phyloP scores from a whole-genome alignment of 805 yeast species.

The Metschnikowia hibisci region DNA sequence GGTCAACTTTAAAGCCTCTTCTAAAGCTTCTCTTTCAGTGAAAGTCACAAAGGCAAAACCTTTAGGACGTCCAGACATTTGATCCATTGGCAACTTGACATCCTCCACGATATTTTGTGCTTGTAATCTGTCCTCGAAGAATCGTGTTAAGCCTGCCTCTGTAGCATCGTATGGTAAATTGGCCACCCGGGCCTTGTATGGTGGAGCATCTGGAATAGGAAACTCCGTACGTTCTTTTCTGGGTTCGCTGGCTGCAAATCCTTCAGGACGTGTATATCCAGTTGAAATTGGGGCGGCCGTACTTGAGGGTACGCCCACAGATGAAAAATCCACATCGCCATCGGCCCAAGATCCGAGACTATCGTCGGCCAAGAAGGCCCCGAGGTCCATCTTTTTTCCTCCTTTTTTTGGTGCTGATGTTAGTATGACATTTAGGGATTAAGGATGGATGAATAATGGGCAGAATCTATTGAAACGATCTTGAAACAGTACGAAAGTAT shows the following conservation, averaged over 20 bases:
- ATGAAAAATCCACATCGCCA: conserved; percentile 67
- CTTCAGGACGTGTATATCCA: conserved; percentile 9
- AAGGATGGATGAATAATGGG: too few species aligned
- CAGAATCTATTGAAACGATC: too few species aligned
- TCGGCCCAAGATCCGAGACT: conserved; percentile 82
- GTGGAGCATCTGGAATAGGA: conserved; percentile 89
- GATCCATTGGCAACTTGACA: conserved; percentile 71
- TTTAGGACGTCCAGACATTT: conserved; percentile 55
- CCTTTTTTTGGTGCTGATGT: conserved; percentile 48
- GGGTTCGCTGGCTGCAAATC: conserved; percentile 6
- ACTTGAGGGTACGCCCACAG: conserved; percentile 50
- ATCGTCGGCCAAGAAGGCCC: conserved; percentile 77
- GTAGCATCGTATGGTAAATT: conserved; percentile 80
- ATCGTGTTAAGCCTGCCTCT: conserved; percentile 60
- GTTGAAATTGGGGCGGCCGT: conserved; percentile 15
- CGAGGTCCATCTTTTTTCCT: conserved; percentile 72
- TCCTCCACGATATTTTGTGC: conserved; percentile 50
- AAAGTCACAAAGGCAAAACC: conserved; percentile 57
- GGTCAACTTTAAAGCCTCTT: conserved; percentile 48
- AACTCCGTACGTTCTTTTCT: conserved; percentile 58
- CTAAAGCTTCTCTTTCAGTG: conserved; percentile 41
- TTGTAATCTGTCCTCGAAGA: conserved; percentile 57
- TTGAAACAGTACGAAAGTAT: too few species aligned
- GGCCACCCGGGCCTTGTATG: conserved; percentile 84
- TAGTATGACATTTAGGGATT: too few species aligned